These are phyloP conservation scores for Lactuca sativa DNA, from an alignment of 129 eudicot genomes.

Conservation along the genomic window DNA sequence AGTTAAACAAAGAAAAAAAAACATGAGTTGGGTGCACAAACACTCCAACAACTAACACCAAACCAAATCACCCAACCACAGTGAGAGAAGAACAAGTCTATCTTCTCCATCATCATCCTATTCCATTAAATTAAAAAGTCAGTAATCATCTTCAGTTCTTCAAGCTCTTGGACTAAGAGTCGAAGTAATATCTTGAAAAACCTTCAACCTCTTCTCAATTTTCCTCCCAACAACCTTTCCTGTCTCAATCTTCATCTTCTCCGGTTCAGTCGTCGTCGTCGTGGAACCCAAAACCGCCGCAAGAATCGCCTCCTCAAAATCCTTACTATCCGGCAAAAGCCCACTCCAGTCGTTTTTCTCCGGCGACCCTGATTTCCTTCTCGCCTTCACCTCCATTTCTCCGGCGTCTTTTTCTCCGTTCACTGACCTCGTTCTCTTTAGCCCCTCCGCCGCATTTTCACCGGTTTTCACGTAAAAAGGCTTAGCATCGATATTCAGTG, in stretches of 20 bases:
- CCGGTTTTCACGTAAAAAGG: conserved; percentile 57
- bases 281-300: conserved; percentile 69
- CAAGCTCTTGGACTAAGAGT: conserved; percentile 82
- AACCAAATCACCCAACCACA: background rate
- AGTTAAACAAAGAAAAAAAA: background rate
- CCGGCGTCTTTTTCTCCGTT: conserved; percentile 30
- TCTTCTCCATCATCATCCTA: conserved; percentile 88
- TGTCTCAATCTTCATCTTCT: conserved; percentile 22
- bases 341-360: conserved; percentile 41
- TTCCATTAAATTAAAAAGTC: conserved; percentile 19
- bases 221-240: conserved; percentile 36
- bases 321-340: conserved; percentile 73
- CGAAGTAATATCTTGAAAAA: conserved; percentile 79
- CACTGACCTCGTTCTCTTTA: conserved; percentile 81
- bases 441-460: conserved; percentile 47
- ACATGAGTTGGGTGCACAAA: background rate
- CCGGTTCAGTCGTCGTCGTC: conserved; percentile 13
- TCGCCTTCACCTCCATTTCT: conserved; percentile 42
- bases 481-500: conserved; percentile 68
- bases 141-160: conserved; percentile 1
- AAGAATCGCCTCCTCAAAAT: conserved; percentile 81
- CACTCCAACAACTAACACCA: background rate
- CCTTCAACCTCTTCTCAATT: conserved; percentile 85
- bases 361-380: conserved; percentile 52
- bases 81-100: conserved; percentile 84